Evolutionary conservation across 306 rosid genomes (phyloP).

Genomic region (Calophaca sinica): DNA sequence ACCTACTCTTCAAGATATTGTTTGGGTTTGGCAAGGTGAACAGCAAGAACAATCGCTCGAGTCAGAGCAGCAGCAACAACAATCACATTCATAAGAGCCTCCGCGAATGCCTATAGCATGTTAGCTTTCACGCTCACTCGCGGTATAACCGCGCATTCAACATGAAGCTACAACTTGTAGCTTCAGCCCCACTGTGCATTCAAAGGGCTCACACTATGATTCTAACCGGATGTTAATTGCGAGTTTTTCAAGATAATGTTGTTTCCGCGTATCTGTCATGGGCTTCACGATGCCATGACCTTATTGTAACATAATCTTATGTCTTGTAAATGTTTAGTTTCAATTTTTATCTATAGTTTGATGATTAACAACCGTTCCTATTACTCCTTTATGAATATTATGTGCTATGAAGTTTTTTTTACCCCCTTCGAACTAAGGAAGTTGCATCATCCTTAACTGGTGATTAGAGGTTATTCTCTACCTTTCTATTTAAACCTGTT

Average conservation of each 20-base stretch:
- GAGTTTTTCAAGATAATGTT: not conserved
- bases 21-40: conserved; percentile 69
- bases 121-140: too few species aligned
- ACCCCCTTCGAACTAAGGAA: too few species aligned
- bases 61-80: conserved; percentile 45
- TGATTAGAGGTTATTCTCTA: too few species aligned
- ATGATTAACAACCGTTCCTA: not conserved
- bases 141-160: too few species aligned
- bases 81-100: conserved; percentile 11
- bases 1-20: conserved; percentile 65
- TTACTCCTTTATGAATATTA: not conserved
- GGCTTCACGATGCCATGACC: not conserved
- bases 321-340: conserved; percentile 19
- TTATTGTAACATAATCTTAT: not conserved
- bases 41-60: conserved; percentile 45
- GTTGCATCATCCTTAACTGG: too few species aligned
- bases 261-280: not conserved
- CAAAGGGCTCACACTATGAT: too few species aligned
- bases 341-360: not conserved
- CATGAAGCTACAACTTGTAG: too few species aligned
- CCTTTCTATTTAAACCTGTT: too few species aligned
- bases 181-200: too few species aligned
- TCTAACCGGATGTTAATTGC: too few species aligned
- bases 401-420: too few species aligned
- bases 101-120: too few species aligned